These are phyloP conservation scores for Prunus kanzakura DNA, from an alignment of 306 rosid species.

Conservation along the genomic window DNA sequence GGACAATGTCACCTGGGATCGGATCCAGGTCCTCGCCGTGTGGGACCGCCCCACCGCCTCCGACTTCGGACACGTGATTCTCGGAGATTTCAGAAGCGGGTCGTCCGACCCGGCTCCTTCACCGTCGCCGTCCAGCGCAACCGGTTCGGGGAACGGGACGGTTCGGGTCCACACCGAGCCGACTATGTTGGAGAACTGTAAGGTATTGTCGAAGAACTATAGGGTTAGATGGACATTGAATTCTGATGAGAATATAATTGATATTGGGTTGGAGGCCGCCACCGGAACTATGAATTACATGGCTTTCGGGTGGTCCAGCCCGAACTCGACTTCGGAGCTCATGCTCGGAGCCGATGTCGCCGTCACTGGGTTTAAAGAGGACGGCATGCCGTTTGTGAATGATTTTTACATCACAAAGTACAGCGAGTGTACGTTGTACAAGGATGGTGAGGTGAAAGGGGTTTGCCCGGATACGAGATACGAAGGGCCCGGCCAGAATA, in stretches of 20 bases:
- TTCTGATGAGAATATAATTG: slow-evolving; percentile 43
- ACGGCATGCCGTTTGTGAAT: slow-evolving; percentile 68
- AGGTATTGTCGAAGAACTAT: slow-evolving; percentile 43
- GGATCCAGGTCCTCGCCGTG: slow-evolving; percentile 68
- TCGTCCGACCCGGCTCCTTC: slow-evolving; percentile 37
- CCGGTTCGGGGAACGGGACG: neutral
- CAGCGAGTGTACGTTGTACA: slow-evolving; percentile 53
- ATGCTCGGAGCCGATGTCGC: slow-evolving; percentile 86
- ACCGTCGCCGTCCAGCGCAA: slow-evolving; percentile 32
- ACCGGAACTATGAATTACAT: slow-evolving; percentile 63
- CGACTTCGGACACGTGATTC: slow-evolving; percentile 60
- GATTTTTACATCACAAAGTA: slow-evolving; percentile 69
- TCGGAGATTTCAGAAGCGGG: slow-evolving; percentile 12
- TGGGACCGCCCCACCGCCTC: slow-evolving; percentile 83
- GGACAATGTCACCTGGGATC: slow-evolving; percentile 60
- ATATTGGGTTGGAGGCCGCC: slow-evolving; percentile 76
- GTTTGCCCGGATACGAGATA: slow-evolving; percentile 82
- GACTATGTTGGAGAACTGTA: slow-evolving; percentile 72
- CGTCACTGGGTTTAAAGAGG: slow-evolving; percentile 66
- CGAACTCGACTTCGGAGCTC: slow-evolving; percentile 40
- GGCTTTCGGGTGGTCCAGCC: slow-evolving; percentile 91
- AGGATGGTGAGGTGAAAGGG: slow-evolving; percentile 54
- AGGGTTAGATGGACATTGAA: slow-evolving; percentile 81
- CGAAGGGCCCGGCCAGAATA: slow-evolving; percentile 36
- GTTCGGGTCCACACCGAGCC: slow-evolving; percentile 37